Evolutionary conservation across 768 basidiomycete species (phyloP).

Genomic region (Clavaria fumosa): DNA sequence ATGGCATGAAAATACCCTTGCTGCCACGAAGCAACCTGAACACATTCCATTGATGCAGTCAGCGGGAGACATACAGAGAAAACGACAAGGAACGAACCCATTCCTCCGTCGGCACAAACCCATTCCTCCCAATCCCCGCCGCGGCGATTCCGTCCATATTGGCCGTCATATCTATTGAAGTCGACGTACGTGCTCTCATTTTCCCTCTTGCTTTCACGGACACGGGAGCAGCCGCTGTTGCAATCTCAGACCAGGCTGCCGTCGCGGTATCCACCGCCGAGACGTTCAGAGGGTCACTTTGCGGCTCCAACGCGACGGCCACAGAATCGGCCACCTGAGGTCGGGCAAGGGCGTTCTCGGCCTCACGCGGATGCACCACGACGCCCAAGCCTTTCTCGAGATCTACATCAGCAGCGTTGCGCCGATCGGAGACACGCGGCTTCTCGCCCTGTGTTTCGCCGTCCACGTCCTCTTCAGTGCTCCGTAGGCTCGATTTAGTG

Average conservation of each 20-base stretch:
- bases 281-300: slow-evolving; percentile 18
- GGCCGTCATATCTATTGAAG: slow-evolving; percentile 33
- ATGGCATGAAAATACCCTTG: slow-evolving; percentile 51
- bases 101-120: slow-evolving; percentile 91
- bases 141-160: slow-evolving; percentile 52
- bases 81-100: slow-evolving; percentile 46
- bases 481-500: slow-evolving; percentile 24
- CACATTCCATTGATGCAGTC: slow-evolving; percentile 4
- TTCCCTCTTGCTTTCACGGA: slow-evolving; percentile 93
- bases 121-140: slow-evolving; percentile 67
- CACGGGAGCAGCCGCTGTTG: slow-evolving; percentile 13
- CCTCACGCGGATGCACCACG: background rate
- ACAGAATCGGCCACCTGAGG: background rate
- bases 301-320: too few relatives aligned
- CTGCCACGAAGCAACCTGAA: slow-evolving; percentile 83
- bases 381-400: background rate
- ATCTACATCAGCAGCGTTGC: slow-evolving; percentile 21
- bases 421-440: slow-evolving; percentile 42
- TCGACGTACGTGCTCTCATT: slow-evolving; percentile 58
- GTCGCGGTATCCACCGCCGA: slow-evolving; percentile 22
- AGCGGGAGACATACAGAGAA: slow-evolving; percentile 4
- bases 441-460: slow-evolving; percentile 45
- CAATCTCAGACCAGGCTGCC: slow-evolving; percentile 30
- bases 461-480: slow-evolving; percentile 21
- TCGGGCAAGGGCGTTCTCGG: background rate